Percentiles rank a stretch among this genome's conserved stretches.
phyloP scores from a whole-genome alignment of 2,329 filamentous ascomycete genomes.

The Onygenales sp. region DNA sequence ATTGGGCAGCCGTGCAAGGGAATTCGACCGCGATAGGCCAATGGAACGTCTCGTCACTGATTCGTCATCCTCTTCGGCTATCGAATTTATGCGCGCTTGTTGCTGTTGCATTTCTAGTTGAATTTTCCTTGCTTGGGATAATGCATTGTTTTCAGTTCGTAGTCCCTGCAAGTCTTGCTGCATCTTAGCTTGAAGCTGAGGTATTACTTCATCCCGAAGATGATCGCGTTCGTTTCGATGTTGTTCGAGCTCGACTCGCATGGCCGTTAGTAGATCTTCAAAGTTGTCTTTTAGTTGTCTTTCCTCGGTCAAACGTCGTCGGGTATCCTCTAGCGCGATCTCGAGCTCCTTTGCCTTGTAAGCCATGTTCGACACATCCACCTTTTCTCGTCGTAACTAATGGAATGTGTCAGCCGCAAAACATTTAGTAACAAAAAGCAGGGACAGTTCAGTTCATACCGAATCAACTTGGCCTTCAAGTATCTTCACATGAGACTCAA shows the following conservation, averaged over 20 bases:
- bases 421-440: neutral
- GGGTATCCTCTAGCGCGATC: slow-evolving; percentile 67
- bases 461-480: slow-evolving; percentile 70
- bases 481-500: slow-evolving; percentile 76
- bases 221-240: slow-evolving; percentile 75
- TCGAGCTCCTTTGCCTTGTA: slow-evolving; percentile 70
- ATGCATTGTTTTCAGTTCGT: slow-evolving; percentile 37
- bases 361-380: slow-evolving; percentile 35
- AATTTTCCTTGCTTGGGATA: slow-evolving; percentile 32
- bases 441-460: slow-evolving; percentile 26
- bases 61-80: slow-evolving; percentile 48
- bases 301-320: slow-evolving; percentile 74
- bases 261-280: slow-evolving; percentile 76
- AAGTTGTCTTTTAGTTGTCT: slow-evolving; percentile 83
- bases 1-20: slow-evolving; percentile 48
- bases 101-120: slow-evolving; percentile 38
- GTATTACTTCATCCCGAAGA: slow-evolving; percentile 77
- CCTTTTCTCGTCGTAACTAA: slow-evolving; percentile 44
- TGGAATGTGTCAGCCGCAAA: slow-evolving; percentile 35
- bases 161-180: slow-evolving; percentile 74
- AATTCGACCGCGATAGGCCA: slow-evolving; percentile 57
- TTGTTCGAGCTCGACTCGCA: slow-evolving; percentile 72
- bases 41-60: slow-evolving; percentile 32
- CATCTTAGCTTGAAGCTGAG: slow-evolving; percentile 66
- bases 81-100: slow-evolving; percentile 47